Base-by-base conservation (phyloP, 2,329 filamentous ascomycete genomes). In the Talaromyces sp. region DNA sequence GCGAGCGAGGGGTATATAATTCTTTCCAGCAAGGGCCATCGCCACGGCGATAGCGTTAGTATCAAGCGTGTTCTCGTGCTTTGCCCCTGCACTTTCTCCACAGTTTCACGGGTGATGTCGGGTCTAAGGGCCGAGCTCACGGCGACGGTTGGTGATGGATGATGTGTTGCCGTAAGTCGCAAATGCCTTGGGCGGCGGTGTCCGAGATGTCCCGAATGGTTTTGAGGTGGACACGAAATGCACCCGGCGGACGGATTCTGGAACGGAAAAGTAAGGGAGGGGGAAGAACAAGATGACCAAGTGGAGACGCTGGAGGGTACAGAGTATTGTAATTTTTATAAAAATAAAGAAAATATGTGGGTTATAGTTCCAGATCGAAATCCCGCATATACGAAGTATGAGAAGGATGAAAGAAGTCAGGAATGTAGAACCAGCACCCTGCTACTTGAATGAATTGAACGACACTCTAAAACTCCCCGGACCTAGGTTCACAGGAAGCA, bases 1-100 rank as follows among this genome's bases (percentile, higher is more conserved):
- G 77, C 71, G 68, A 62, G 24, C 54, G 47, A 66, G 69, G 70
- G 71, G 71, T 75, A 75, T 76, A 76, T 76, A 69, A 73, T 72
- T 69, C 66, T 72, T 68, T 62, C 58, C 62, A 65, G 64, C 62
- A 65, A 68, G 58, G 63, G 65, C 60, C 65, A 69, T 70, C 56
- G 64, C 68, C 42, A 54, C 55, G 49, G 54, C 55, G 57, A 45
- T 56, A 14, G 30, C 13, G 52, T 56, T 63, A 52, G 61, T 61
- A 61, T 63, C 24, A 27, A 27, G 24, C 4, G 56, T 55, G 54
- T 58, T 66, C 57, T 62, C 56, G 60, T 61, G 43, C 36, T 52
- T 54, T 63, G 52, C 57, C 56, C 61, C 59, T 58, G 55, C 62
- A 59, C 51, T 72, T n/a, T 70, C 71, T 72, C 71, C 71, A 74